Evolutionary conservation across 2,329 filamentous ascomycete species (phyloP).

Genomic region (Paecilomyces niveus): DNA sequence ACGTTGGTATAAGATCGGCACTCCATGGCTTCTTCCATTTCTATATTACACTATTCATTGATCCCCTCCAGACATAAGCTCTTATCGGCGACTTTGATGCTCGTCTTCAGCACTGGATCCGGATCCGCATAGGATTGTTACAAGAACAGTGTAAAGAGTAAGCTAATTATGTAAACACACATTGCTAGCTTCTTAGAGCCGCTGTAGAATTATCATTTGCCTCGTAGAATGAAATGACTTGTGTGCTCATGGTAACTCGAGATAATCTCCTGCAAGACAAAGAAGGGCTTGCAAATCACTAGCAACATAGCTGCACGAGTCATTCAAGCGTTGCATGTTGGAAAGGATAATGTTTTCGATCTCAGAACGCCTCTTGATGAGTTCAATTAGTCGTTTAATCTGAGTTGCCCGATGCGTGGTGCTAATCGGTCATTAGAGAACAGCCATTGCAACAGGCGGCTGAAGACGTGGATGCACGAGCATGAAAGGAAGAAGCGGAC

Average conservation of each 20-base stretch:
- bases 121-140: too few relatives aligned
- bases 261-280: background rate
- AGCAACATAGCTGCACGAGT: constrained; percentile 3
- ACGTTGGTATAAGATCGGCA: too few relatives aligned
- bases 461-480: background rate
- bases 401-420: constrained; percentile 5
- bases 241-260: background rate
- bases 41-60: too few relatives aligned
- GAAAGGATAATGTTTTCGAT: constrained; percentile 9
- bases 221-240: background rate
- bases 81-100: too few relatives aligned
- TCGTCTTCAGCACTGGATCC: too few relatives aligned
- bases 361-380: constrained; percentile 10
- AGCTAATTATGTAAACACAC: too few relatives aligned
- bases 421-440: constrained; percentile 2
- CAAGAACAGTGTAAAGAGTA: too few relatives aligned
- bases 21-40: too few relatives aligned
- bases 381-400: constrained; percentile 7
- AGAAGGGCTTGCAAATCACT: background rate
- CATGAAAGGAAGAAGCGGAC: background rate
- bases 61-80: too few relatives aligned
- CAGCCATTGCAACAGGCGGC: background rate
- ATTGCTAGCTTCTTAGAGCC: too few relatives aligned
- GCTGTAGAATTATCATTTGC: background rate
- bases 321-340: constrained; percentile 5